Evolutionary conservation across 371 early-diverging fungal species (phyloP), one percentile per base, ranked within the genome.

Genomic region (Zychaea mexicana): DNA sequence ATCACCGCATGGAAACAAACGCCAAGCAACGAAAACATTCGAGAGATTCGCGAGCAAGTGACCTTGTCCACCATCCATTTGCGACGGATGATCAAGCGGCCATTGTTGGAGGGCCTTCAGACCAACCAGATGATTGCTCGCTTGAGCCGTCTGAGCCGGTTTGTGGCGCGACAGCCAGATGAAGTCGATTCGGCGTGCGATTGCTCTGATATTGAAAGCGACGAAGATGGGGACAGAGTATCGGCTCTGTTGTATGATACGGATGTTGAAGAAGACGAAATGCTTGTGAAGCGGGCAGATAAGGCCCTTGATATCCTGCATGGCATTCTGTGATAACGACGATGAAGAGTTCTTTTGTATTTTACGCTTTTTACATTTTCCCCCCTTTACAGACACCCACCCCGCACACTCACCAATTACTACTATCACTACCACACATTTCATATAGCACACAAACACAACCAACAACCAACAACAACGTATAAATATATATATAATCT

Each of bases 271-370:
- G 57, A 61, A 62, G 60, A 59, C 26, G 67, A 61, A 24, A 8
- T 52, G 31, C 33, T 65, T 15, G 53, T 61, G 17, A 70, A 66
- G 31, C 66, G 60, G 56, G 70, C 79, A 26, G 73, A 71, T 21
- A 73, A 65, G 52, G 79, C 79, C 8, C 70, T 71, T 46, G 62
- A 64, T 53, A 76, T 78, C 33, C 61, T 78, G 32, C 79, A 66
- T 65, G 79, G 79, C 30, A 62, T 65, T 36, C 47, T 63, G 31
- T 76, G 64, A 64, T 52, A 24, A 17, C 33, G 5, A 8, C 12
- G 5, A 8, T 36, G 26, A 46, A 13, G 1, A 3, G 3, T 42
- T 60, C 45, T 28, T 19, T 49, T 46, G 58, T 52, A 52, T 17
- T 45, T 19, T 45, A 45, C 52, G n/a, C 17, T 52, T 30, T 52